Conservation (phyloP, 108 stramenopile genomes). For the Nitzschia sp. region DNA sequence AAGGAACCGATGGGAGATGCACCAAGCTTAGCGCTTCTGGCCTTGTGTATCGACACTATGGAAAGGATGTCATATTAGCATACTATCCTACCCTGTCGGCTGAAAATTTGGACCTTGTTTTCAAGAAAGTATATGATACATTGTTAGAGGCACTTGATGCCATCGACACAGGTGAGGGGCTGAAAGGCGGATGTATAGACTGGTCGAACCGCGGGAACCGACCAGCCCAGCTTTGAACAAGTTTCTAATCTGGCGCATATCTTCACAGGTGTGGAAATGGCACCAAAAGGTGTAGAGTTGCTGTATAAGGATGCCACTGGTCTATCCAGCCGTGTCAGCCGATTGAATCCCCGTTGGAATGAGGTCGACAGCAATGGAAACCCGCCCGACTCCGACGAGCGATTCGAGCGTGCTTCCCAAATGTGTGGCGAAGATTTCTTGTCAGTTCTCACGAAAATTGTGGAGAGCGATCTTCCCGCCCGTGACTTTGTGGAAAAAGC, state of each 20-base stretch:
- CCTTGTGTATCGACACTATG: conserved; percentile 97
- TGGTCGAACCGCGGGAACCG: no score
- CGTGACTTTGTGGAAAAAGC: conserved; percentile 83
- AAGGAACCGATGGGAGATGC: conserved; percentile 54
- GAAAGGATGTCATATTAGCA: conserved; percentile 82
- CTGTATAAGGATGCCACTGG: conserved; percentile 88
- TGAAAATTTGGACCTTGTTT: conserved; percentile 63
- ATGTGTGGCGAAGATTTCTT: conserved; percentile 91
- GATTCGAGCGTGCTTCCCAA: conserved; percentile 87
- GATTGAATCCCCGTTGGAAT: conserved; percentile 95
- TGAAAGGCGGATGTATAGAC: conserved; percentile 40
- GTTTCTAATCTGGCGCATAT: no score
- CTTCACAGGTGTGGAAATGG: conserved; percentile 94
- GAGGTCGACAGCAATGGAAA: conserved; percentile 62
- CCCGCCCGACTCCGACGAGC: conserved; percentile 70
- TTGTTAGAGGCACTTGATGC: conserved; percentile 98
- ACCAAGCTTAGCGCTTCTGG: conserved; percentile 93
- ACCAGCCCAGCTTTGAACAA: no score
- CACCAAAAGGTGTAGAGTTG: conserved; percentile 40
- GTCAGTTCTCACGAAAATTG: conserved; percentile 68
- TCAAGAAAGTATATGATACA: conserved; percentile 78
- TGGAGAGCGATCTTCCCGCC: conserved; percentile 93
- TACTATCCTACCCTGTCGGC: conserved; percentile 67
- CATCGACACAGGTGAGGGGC: conserved; percentile 97
- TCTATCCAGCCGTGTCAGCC: conserved; percentile 81